phyloP scores from a whole-genome alignment of 495 filamentous ascomycete genomes.

The Penicillium ucsense region DNA sequence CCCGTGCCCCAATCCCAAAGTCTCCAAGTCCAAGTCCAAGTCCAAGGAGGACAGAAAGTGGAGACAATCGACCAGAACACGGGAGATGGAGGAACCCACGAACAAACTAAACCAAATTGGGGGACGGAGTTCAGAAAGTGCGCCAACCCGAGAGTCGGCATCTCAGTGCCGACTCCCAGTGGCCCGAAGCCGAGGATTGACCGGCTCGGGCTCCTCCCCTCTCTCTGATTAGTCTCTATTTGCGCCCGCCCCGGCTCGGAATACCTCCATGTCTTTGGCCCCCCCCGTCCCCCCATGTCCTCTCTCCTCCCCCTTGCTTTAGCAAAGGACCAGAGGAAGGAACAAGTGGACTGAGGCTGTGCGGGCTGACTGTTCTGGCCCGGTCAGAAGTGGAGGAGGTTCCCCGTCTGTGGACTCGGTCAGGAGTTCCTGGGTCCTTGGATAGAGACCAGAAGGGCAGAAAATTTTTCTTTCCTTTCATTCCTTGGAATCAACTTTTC shows the following conservation, averaged over 20 bases:
- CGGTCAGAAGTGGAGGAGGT: no score
- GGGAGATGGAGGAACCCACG: not conserved
- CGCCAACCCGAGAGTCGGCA: constrained; percentile 15
- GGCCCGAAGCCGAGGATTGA: constrained; percentile 4
- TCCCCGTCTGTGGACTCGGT: no score
- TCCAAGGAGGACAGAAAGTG: no score
- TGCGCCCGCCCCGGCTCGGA: not conserved
- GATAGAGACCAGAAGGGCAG: no score
- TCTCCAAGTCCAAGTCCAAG: no score
- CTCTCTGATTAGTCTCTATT: no score
- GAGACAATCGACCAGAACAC: not conserved
- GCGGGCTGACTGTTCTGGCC: constrained; percentile 6
- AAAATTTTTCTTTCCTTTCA: no score
- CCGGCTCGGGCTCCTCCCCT: constrained; percentile 4
- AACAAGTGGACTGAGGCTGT: not conserved
- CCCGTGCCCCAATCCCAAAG: no score
- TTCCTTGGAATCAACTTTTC: no score
- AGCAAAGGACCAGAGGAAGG: constrained; percentile 2
- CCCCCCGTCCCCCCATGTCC: not conserved
- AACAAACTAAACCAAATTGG: not conserved
- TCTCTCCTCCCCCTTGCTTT: no score
- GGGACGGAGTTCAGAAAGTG: constrained; percentile 5
- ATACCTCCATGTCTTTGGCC: not conserved
- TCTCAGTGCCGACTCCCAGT: constrained; percentile 8
- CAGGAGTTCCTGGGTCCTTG: no score